Percentiles rank a stretch among this genome's conserved stretches.
These are phyloP conservation scores for Aspergillus bridgeri DNA, from an alignment of 495 filamentous ascomycete species.

Conservation along the genomic window DNA sequence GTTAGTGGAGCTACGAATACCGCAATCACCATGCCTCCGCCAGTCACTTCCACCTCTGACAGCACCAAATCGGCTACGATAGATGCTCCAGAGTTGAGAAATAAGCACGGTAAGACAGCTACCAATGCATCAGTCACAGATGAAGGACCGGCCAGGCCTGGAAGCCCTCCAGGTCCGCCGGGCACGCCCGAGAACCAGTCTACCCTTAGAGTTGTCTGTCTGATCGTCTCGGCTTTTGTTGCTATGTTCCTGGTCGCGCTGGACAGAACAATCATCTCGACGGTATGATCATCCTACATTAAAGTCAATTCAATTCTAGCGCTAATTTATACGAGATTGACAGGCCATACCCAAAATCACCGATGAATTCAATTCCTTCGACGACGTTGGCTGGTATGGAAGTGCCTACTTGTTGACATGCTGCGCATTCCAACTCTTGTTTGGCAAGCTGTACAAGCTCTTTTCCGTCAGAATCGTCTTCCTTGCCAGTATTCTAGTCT, in stretches of 20 bases:
- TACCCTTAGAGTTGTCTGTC: background rate
- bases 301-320: background rate
- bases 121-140: no score
- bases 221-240: background rate
- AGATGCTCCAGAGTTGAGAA: no score
- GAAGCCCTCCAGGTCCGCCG: no score
- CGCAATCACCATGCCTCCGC: no score
- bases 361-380: background rate
- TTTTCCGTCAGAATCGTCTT: conserved; percentile 56
- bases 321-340: background rate
- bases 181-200: no score
- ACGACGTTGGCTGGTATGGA: background rate
- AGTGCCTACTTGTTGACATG: background rate
- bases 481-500: conserved; percentile 58
- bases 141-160: no score
- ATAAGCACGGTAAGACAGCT: no score
- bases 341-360: background rate
- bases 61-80: no score
- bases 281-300: background rate
- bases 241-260: background rate
- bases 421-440: conserved; percentile 12
- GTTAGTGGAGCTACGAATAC: no score
- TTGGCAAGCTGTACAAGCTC: conserved; percentile 65
- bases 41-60: no score
- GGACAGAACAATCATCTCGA: background rate